These are phyloP conservation scores for Glycyrrhiza uralensis DNA, from an alignment of 306 rosid species.

Conservation along the genomic window DNA sequence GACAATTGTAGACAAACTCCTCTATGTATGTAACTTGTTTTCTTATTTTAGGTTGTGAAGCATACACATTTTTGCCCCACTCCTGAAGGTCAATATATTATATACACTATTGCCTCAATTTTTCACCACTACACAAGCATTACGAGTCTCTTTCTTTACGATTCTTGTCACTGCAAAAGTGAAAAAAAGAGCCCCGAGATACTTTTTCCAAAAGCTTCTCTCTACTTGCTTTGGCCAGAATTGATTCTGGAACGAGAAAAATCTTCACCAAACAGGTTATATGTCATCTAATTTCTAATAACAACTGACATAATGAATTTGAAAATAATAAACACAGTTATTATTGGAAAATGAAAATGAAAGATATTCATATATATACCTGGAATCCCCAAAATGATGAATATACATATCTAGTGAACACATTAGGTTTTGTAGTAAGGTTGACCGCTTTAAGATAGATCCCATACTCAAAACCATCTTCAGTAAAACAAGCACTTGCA, in stretches of 20 bases:
- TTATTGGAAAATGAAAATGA: neutral
- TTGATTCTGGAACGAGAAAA: too few relatives aligned
- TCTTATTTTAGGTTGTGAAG: neutral
- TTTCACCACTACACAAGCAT: neutral
- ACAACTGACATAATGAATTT: neutral
- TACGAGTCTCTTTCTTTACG: too few relatives aligned
- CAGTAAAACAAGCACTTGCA: constrained; percentile 46
- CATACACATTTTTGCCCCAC: neutral
- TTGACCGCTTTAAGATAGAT: constrained; percentile 53
- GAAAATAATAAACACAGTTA: neutral
- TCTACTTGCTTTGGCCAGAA: too few relatives aligned
- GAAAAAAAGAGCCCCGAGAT: too few relatives aligned
- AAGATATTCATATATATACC: constrained; percentile 58
- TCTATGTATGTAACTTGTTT: neutral
- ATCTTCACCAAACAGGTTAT: too few relatives aligned
- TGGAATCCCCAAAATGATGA: constrained; percentile 91
- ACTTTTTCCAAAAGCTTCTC: too few relatives aligned
- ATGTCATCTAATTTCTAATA: neutral
- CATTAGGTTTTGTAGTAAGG: constrained; percentile 40
- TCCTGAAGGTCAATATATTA: neutral
- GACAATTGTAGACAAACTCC: neutral
- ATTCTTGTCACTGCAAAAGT: too few relatives aligned
- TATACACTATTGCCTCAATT: neutral
- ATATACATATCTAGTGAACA: constrained; percentile 59
- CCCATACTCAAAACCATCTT: constrained; percentile 44